Base-by-base conservation (phyloP, 2,329 filamentous ascomycete species). In the Paracorniculantispora psalliotae region DNA sequence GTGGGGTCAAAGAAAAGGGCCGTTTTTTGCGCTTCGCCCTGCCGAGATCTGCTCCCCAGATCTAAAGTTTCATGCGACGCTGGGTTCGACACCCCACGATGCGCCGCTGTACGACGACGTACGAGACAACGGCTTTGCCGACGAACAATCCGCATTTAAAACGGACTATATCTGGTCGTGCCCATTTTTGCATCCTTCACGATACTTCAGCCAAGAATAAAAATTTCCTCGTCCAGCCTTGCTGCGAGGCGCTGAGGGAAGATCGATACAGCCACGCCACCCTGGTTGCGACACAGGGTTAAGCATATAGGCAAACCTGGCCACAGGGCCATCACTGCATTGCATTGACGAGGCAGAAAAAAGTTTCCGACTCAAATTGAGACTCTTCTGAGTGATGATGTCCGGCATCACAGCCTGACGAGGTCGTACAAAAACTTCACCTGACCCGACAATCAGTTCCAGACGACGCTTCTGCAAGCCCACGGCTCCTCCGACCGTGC, bases 21-120 rank as follows among this genome's bases (percentile, higher is more conserved):
- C 55, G 55, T 37, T 37, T 43, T n/a, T 37, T 58, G 35, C 39
- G 54, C 55, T 58, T 37, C 39, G 39, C 55, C 44, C 43, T 52
- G 48, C 55, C 55, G 47, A 58, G 55, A 58, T 58, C 55, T 58
- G 28, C n/a, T n/a, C n/a, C n/a, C n/a, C n/a, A 21, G 55, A 58
- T 58, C 55, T 51, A 15, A 13, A 3, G 21, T 26, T 35, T 26
- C 39, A 43, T 58, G 55, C 55, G 25, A 58, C 55, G 44, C 48
- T 50, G n/a, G 10, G 15, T 21, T 44, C 47, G 46, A 47, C 48
- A 46, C 55, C 55, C 28, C 25, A 50, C 35, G 54, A 19, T 23
- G 10, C 10, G 4, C 15, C 25, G 26, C 35, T 57, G 23, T 12
- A 23, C 7, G 50, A 50, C 23, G 8, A 26, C 25, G n/a, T n/a